These are phyloP conservation scores for Neocucurbitaria cava DNA, from an alignment of 2,329 filamentous ascomycete species.

Conservation along the genomic window DNA sequence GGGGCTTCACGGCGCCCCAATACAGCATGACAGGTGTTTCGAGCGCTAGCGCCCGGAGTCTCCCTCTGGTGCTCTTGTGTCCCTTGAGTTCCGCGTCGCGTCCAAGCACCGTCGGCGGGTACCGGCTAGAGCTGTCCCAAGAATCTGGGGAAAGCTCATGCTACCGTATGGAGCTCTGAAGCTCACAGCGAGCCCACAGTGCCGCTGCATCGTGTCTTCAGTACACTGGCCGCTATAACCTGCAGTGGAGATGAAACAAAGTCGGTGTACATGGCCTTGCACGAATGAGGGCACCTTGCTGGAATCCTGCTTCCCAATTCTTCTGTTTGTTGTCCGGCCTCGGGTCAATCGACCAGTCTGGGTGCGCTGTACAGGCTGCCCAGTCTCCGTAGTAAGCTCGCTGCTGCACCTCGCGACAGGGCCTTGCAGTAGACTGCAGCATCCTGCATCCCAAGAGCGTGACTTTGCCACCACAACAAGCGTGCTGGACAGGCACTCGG, in stretches of 20 bases:
- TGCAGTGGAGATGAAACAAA: constrained; percentile 39
- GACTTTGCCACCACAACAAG: constrained; percentile 29
- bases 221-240: constrained; percentile 21
- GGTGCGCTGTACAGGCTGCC: constrained; percentile 19
- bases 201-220: constrained; percentile 30
- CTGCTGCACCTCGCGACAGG: constrained; percentile 13
- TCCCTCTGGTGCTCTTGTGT: constrained; percentile 24
- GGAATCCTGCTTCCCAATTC: constrained; percentile 18
- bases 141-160: constrained; percentile 42
- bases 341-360: constrained; percentile 17
- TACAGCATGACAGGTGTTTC: constrained; percentile 39
- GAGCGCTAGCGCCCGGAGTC: constrained; percentile 29
- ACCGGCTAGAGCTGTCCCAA: constrained; percentile 23
- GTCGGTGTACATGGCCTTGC: constrained; percentile 34
- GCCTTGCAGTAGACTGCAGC: constrained; percentile 39
- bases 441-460: constrained; percentile 20
- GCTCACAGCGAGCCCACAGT: constrained; percentile 1
- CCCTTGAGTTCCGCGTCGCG: constrained; percentile 26
- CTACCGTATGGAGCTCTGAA: constrained; percentile 4
- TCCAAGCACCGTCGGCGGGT: constrained; percentile 30
- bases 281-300: constrained; percentile 21
- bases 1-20: constrained; percentile 36
- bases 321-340: constrained; percentile 33
- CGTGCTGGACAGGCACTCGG: constrained; percentile 32
- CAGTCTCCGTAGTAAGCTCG: constrained; percentile 14